Conservation (phyloP, 768 basidiomycete species). For the Trametes sanguinea region DNA sequence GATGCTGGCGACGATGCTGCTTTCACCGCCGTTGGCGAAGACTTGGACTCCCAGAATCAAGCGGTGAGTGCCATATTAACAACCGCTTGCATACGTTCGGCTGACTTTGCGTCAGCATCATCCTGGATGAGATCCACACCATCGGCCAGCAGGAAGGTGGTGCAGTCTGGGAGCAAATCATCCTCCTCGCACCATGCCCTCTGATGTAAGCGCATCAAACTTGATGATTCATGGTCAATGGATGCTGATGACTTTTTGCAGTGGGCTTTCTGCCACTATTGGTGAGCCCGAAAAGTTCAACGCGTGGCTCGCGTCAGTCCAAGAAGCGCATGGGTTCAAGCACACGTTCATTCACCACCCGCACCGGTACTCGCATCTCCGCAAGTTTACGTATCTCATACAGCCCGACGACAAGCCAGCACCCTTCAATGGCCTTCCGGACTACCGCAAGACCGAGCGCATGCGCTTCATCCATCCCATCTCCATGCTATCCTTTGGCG, state of each 20-base stretch:
- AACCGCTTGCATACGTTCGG: neutral
- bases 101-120: conserved; percentile 45
- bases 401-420: conserved; percentile 28
- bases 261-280: conserved; percentile 72
- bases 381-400: conserved; percentile 62
- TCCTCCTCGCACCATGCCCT: conserved; percentile 69
- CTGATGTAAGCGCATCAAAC: conserved; percentile 49
- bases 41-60: conserved; percentile 65
- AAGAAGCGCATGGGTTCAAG: conserved; percentile 56
- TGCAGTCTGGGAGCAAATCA: conserved; percentile 74
- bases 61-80: conserved; percentile 39
- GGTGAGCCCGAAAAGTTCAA: conserved; percentile 68
- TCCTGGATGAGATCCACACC: conserved; percentile 67
- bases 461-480: conserved; percentile 66
- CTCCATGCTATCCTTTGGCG: conserved; percentile 56
- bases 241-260: conserved; percentile 26
- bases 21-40: conserved; percentile 63
- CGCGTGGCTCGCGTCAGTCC: conserved; percentile 63
- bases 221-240: no score
- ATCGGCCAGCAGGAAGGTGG: conserved; percentile 73
- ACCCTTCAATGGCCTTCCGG: conserved; percentile 41
- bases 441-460: conserved; percentile 41
- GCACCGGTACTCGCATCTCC: conserved; percentile 72
- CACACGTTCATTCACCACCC: conserved; percentile 64
- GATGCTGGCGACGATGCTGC: conserved; percentile 65